Base-by-base conservation (phyloP, 2,329 filamentous ascomycete species). In the Helotiales sp. region DNA sequence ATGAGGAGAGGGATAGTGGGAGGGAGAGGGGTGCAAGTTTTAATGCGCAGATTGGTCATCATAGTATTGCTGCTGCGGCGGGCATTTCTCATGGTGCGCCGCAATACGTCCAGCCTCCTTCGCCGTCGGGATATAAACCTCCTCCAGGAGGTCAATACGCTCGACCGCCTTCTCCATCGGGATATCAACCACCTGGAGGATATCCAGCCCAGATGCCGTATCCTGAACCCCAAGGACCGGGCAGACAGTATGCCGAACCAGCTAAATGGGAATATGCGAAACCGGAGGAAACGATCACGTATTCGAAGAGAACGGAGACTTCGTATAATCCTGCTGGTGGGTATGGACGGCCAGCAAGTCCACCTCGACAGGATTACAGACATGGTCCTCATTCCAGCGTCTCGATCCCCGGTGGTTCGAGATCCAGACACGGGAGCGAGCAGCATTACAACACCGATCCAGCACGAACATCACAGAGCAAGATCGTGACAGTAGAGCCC, bases 251-350 rank as follows among this genome's bases (percentile, higher is more conserved):
- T 60, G 74, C 75, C 1, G 75, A 79, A 24, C 72, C 77, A 0
- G 70, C 72, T 55, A 69, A 74, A 50, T 76, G 77, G 74, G 79
- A 83, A 54, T 80, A 83, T 62, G 78, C 78, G 43, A 77, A 77
- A 57, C 70, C 78, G 0, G 77, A 77, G 59, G 77, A 79, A 49
- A 77, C 75, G 26, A 69, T 75, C 30, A 72, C 73, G 1, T 80
- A 80, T 64, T 75, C 76, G 0, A 78, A 72, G 58, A 73, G 72
- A 11, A 72, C 71, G 32, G 70, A 71, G 52, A 70, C 55, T 10
- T 62, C 72, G 3, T 67, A 67, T 24, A 54, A 50, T 54, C 7
- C 22, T 15, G 8, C 71, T 28, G 72, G 47, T 17, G 69, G 67
- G 58, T 30, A 66, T 50, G 67, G 54, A 17, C 65, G 70, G 37